Base-by-base conservation (phyloP, 805 yeast genomes). In the Saturnispora zaruensis region DNA sequence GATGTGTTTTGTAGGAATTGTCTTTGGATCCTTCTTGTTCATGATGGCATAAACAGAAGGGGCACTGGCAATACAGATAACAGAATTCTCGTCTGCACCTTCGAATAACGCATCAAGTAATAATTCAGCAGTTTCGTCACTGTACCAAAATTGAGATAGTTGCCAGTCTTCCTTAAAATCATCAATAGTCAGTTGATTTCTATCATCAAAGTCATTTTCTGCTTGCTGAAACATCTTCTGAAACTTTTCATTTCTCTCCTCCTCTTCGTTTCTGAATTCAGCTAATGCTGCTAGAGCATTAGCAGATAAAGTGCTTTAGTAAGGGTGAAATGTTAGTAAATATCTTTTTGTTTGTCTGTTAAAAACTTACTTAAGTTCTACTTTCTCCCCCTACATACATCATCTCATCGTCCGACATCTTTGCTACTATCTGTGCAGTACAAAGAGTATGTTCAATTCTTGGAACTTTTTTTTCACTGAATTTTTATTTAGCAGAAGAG, bases 111-210 rank as follows among this genome's bases (percentile, higher is more conserved):
- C 93, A 53, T 76, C 77, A 0, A 87, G 93, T 18, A 87, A 64
- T 0, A 67, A 61, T 46, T 73, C 75, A 0, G 96, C 89, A 0
- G 96, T 89, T 3, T 70, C 66, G 53, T 87, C 90, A 50, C 75
- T 69, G 61, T 87, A 89, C 89, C 97, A 89, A 67, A 89, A 89
- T 65, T 89, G 97, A 1, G 96, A 87, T 36, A 90, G 72, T 61
- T 87, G 93, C 97, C 97, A 89, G 66, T 89, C 96, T 66, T 89
- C 96, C 61, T 84, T 74, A 65, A 89, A 89, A 36, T 79, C 72
- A 48, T 82, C 87, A 66, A 90, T 90, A 20, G 65, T 51, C 11
- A 61, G 47, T 11, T 48, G 36, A 20, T 49, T 50, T 44, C 65
- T 58, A n/a, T 60, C 58, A n/a, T 72, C 75, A 55, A 71, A 78